Evolutionary conservation across 2,329 filamentous ascomycete species (phyloP), one percentile per base, ranked within the genome.

Genomic region (Orbilia brochopaga): DNA sequence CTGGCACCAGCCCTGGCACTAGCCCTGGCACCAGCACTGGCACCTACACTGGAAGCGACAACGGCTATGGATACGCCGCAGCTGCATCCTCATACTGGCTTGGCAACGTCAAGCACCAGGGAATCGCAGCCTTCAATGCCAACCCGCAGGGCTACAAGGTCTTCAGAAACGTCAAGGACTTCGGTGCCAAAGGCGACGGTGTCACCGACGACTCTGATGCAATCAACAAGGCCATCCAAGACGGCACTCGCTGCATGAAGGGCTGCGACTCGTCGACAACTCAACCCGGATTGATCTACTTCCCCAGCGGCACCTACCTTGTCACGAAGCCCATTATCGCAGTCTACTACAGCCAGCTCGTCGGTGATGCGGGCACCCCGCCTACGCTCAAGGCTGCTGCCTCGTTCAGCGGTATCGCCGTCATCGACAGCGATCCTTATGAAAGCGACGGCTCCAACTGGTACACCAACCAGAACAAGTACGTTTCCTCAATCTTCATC

Each of bases 331-430:
- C 92, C 27, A 86, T 97, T 75, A 81, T 92, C 59, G 89, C 92
- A 79, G 89, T 88, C 80, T 97, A 97, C 83, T 96, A 96, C 82
- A 96, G 92, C 15, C 91, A 96, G 79, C 86, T 97, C 70, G 83
- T 97, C 46, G 93, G 93, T 69, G 92, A 97, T 81, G 87, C 88
- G 54, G 78, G 85, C 76, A 83, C 85, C 74, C 80, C 88, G 13
- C 92, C 93, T 0, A 88, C 87, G 0, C 82, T 96, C 80, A 91
- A 92, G 81, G 88, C 89, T 3, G 80, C 86, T 1, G 79, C 87
- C 40, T 82, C 83, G 76, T 97, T 97, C 78, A 74, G 82, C 2
- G 93, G 92, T 55, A 95, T 96, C 82, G 92, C 90, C 52, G 85
- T 97, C 58, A 89, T 97, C 75, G 93, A 97, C 78, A 73, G 61